Percentiles rank a stretch among this genome's conserved stretches.
These are phyloP conservation scores for Buddleja alternifolia DNA, from an alignment of 257 asterid genomes.

Conservation along the genomic window DNA sequence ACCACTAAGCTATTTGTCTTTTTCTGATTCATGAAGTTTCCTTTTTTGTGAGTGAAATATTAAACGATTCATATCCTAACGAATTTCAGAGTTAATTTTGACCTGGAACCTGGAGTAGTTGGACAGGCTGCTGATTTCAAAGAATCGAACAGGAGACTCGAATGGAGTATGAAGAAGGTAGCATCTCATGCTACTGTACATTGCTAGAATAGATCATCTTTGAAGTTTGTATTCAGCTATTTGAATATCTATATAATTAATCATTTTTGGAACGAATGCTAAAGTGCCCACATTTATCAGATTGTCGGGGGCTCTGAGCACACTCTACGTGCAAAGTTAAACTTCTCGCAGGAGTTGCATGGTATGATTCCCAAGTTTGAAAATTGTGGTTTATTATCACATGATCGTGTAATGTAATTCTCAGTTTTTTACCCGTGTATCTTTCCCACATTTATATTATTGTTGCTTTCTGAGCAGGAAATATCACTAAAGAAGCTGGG, in stretches of 20 bases:
- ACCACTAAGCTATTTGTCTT: constrained; percentile 8
- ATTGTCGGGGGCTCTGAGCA: constrained; percentile 93
- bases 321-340: constrained; percentile 91
- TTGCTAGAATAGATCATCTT: constrained; percentile 22
- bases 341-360: constrained; percentile 89
- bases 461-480: constrained; percentile 56
- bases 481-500: constrained; percentile 97
- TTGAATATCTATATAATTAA: neutral
- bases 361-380: constrained; percentile 49
- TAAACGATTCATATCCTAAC: neutral
- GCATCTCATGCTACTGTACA: constrained; percentile 29
- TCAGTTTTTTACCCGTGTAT: neutral
- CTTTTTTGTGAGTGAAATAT: constrained; percentile 11
- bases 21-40: constrained; percentile 7
- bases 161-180: constrained; percentile 97
- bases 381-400: constrained; percentile 8
- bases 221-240: neutral
- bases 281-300: constrained; percentile 44
- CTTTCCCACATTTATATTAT: constrained; percentile 18
- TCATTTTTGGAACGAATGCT: constrained; percentile 32
- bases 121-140: constrained; percentile 95
- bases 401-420: constrained; percentile 9
- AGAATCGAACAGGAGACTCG: constrained; percentile 82
- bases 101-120: constrained; percentile 85
- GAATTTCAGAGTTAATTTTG: constrained; percentile 80